Evolutionary conservation across 1,139 yeast genomes (phyloP).

Genomic region (Geotrichum candidum): DNA sequence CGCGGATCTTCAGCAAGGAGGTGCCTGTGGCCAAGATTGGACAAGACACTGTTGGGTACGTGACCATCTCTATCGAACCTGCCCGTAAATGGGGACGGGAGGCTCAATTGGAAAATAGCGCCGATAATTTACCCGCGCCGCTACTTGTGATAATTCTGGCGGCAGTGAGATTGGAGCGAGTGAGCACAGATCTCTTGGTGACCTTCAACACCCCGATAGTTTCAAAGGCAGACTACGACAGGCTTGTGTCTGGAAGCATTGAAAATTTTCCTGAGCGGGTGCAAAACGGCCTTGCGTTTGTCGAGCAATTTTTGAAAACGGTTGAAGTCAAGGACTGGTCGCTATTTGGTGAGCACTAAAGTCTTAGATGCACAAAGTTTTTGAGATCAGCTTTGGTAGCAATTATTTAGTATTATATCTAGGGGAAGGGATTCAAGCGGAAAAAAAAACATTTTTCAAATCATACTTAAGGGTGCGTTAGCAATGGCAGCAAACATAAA

Average conservation of each 20-base stretch:
- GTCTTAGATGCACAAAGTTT: not conserved
- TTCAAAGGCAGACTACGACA: conserved; percentile 21
- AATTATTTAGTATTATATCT: not conserved
- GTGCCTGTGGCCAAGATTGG: not conserved
- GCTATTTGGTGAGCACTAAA: conserved; percentile 37
- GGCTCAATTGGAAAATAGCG: conserved; percentile 1
- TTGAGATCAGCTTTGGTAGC: not conserved
- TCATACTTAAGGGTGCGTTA: too few relatives aligned
- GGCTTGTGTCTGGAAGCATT: conserved; percentile 21
- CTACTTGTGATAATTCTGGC: conserved; percentile 12
- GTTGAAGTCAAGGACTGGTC: conserved; percentile 42
- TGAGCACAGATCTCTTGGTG: conserved; percentile 56
- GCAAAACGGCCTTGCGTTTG: conserved; percentile 30
- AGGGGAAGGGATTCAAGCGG: not conserved
- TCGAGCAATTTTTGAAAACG: conserved; percentile 28
- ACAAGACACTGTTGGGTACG: conserved; percentile 1
- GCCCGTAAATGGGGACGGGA: conserved; percentile 45
- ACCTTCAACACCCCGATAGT: conserved; percentile 53
- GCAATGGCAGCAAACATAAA: too few relatives aligned
- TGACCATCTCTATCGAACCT: conserved; percentile 36
- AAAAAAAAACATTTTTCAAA: too few relatives aligned
- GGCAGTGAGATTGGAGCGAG: conserved; percentile 40
- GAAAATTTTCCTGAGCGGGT: conserved; percentile 29
- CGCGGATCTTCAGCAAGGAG: conserved; percentile 10
- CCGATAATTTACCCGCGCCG: conserved; percentile 7